Evolutionary conservation across 2,329 filamentous ascomycete genomes (phyloP).

Genomic region (Orbilia brochopaga): DNA sequence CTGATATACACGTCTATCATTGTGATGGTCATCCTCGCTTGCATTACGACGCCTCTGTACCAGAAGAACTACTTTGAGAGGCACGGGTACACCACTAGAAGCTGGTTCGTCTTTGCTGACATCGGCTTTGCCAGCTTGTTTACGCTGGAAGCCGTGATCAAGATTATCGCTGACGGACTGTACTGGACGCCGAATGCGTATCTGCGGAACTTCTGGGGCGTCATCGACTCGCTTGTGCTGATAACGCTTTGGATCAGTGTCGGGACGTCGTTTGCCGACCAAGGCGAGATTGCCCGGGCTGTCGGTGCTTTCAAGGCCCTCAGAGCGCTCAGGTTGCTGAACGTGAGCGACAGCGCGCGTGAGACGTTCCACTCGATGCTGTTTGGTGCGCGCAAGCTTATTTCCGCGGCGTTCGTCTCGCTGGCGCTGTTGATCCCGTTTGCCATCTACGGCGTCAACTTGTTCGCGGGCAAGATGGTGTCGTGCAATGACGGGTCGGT

Average conservation of each 20-base stretch:
- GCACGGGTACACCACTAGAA: constrained; percentile 67
- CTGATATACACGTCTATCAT: constrained; percentile 94
- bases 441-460: constrained; percentile 90
- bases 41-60: constrained; percentile 90
- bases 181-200: constrained; percentile 98
- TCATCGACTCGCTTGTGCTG: constrained; percentile 90
- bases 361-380: constrained; percentile 97
- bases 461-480: constrained; percentile 83
- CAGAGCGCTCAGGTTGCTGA: constrained; percentile 85
- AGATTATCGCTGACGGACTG: constrained; percentile 91
- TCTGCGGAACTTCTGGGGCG: constrained; percentile 93
- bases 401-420: constrained; percentile 91
- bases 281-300: constrained; percentile 83
- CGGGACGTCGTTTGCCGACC: constrained; percentile 76
- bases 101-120: constrained; percentile 97
- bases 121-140: constrained; percentile 87
- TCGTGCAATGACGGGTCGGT: constrained; percentile 77
- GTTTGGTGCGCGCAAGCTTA: constrained; percentile 89
- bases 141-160: constrained; percentile 83
- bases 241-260: constrained; percentile 96
- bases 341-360: constrained; percentile 92
- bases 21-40: constrained; percentile 96
- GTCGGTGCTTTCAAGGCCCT: constrained; percentile 97
- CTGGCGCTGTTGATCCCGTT: constrained; percentile 93
- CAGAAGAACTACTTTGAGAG: constrained; percentile 81